These are phyloP conservation scores for Exophiala calicioides DNA, from an alignment of 2,329 filamentous ascomycete genomes.

Conservation along the genomic window DNA sequence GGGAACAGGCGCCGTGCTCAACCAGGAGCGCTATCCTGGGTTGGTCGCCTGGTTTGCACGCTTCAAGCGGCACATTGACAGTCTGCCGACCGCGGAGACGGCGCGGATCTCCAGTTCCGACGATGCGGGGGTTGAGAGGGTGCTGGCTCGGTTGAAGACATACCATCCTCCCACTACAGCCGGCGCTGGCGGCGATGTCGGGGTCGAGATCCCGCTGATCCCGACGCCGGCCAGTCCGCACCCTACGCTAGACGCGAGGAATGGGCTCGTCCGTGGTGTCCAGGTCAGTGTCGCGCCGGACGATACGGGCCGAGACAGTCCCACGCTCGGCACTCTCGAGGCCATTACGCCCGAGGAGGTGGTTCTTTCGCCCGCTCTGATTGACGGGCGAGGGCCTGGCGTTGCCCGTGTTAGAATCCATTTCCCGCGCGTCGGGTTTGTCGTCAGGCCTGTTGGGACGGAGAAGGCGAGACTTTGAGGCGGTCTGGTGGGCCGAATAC, in stretches of 20 bases:
- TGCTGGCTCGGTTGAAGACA: slow-evolving; percentile 40
- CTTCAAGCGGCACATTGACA: slow-evolving; percentile 17
- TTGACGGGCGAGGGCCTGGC: not conserved
- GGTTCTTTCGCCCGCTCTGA: slow-evolving; percentile 21
- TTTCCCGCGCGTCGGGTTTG: slow-evolving; percentile 23
- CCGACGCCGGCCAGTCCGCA: slow-evolving; percentile 20
- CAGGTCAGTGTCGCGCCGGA: slow-evolving; percentile 27
- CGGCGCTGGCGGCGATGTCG: slow-evolving; percentile 41
- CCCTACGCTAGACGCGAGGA: slow-evolving; percentile 19
- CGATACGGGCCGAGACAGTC: slow-evolving; percentile 27
- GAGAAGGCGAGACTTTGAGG: slow-evolving; percentile 47
- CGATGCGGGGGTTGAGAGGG: slow-evolving; percentile 3
- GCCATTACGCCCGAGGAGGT: slow-evolving; percentile 27
- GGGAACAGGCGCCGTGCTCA: slow-evolving; percentile 22
- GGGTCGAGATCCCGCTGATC: slow-evolving; percentile 31
- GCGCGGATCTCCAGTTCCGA: slow-evolving; percentile 21
- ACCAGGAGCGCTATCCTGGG: slow-evolving; percentile 23
- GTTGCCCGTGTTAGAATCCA: slow-evolving; percentile 19
- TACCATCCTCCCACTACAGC: no score
- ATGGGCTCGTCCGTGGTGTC: slow-evolving; percentile 19
- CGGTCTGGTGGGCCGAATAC: no score
- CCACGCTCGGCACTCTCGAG: slow-evolving; percentile 23
- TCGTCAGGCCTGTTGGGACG: slow-evolving; percentile 9
- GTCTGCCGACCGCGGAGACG: slow-evolving; percentile 21
- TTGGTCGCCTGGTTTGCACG: slow-evolving; percentile 24